Conservation (phyloP, 208 protist species). For the Leishmania braziliensis region DNA sequence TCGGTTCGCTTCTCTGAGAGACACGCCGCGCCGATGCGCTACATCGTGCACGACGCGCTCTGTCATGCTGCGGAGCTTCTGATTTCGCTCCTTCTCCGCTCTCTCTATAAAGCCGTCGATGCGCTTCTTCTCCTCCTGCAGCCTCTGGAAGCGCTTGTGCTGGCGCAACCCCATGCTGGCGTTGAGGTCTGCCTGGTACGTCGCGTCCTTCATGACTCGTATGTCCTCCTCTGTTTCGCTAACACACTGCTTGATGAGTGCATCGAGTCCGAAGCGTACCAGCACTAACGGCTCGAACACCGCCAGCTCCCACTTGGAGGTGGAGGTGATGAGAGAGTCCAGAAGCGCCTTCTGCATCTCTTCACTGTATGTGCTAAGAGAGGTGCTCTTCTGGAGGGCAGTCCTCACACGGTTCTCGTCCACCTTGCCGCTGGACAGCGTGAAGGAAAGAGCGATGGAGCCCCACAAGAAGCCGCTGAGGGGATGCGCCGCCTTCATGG, state of each 20-base stretch:
- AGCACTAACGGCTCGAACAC: constrained; percentile 72
- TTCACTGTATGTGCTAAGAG: constrained; percentile 42
- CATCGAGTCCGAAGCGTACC: constrained; percentile 65
- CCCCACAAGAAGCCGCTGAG: constrained; percentile 87
- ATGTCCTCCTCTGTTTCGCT: constrained; percentile 72
- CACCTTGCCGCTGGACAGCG: constrained; percentile 63
- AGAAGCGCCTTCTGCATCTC: constrained; percentile 65
- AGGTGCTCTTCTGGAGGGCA: constrained; percentile 35
- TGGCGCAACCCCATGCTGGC: constrained; percentile 48
- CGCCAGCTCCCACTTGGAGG: constrained; percentile 66
- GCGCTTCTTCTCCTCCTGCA: constrained; percentile 58
- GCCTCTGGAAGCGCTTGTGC: constrained; percentile 52
- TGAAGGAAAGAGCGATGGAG: constrained; percentile 73
- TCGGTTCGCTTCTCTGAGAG: constrained; percentile 16
- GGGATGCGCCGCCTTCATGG: constrained; percentile 40
- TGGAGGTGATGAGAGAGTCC: constrained; percentile 52
- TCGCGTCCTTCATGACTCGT: constrained; percentile 48
- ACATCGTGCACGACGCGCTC: constrained; percentile 50
- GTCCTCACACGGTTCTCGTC: constrained; percentile 46
- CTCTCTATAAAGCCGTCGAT: constrained; percentile 49
- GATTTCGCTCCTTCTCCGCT: constrained; percentile 42
- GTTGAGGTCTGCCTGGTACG: constrained; percentile 17
- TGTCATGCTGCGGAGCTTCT: constrained; percentile 51
- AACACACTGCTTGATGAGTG: constrained; percentile 60
- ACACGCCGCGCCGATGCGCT: constrained; percentile 23